Evolutionary conservation across 106 monocot genomes (phyloP), one percentile per base, ranked within the genome.

Genomic region (Allium fistulosum): DNA sequence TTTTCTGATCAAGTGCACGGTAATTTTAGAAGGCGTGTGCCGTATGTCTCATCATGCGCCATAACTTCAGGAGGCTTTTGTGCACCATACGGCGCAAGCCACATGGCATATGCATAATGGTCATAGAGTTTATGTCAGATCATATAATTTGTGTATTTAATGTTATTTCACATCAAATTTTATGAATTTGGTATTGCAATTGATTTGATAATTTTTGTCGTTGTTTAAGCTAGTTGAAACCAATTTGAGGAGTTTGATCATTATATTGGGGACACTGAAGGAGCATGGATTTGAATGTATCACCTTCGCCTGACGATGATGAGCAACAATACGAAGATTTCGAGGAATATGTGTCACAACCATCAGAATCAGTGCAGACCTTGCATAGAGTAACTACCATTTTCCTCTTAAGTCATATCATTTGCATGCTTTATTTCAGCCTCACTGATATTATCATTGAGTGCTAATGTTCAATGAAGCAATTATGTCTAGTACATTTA

Each of bases 231-330:
- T 45, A 61, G 61, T 45, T 61, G 45, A 61, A 15, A 61, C 9
- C 61, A 61, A 11, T 61, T 12, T 28, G 13, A 28, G 61, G 26
- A 4, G 9, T 8, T 61, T 61, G 22, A 27, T 9, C 45, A 11
- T 11, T 11, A 28, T 28, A 3, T 61, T 61, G 61, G 61, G 61
- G 22, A 9, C 15, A 28, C 9, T 28, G 22, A 61, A 61, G 61
- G 61, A 61, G 11, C 61, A 92, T 96, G 96, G 96, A 96, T 75
- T 82, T 96, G 59, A 96, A 96, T 63, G 96, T 88, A 22, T 91
- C 92, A 26, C 96, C 96, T 55, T 69, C 92, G 70, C 96, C 96
- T 9, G 96, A 96, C 58, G 96, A 96, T 56, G 96, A 96, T 67
- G 96, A 92, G 11, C 77, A 80, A 45, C 75, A 70, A 51, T 82